Evolutionary conservation across 495 filamentous ascomycete genomes (phyloP).

Genomic region (Pyrenula aspistea): DNA sequence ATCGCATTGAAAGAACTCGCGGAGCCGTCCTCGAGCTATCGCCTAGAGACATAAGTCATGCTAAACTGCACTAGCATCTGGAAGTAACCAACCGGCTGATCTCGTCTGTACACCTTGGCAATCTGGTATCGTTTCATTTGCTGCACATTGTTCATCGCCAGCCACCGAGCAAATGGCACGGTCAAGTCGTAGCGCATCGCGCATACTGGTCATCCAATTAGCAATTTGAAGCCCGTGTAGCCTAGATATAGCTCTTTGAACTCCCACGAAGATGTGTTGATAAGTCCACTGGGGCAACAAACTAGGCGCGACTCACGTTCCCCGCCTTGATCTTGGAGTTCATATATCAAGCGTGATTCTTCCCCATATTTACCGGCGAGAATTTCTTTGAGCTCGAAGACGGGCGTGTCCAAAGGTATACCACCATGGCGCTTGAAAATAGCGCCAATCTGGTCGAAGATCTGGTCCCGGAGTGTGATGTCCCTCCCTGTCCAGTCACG

Average conservation of each 20-base stretch:
- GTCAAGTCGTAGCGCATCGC: conserved; percentile 85
- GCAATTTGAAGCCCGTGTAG: not conserved
- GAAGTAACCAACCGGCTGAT: conserved; percentile 39
- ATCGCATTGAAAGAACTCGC: conserved; percentile 97
- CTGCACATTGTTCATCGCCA: conserved; percentile 72
- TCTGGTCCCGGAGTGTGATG: conserved; percentile 54
- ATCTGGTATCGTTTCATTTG: conserved; percentile 82
- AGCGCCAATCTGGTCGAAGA: conserved; percentile 68
- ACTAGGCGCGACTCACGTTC: too few species aligned
- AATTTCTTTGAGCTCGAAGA: conserved; percentile 69
- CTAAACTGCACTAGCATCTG: conserved; percentile 4
- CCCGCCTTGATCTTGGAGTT: conserved; percentile 75
- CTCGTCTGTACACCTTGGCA: conserved; percentile 75
- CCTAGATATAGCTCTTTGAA: not conserved
- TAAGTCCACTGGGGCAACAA: too few species aligned
- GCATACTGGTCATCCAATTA: conserved; percentile 28
- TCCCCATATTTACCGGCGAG: conserved; percentile 85
- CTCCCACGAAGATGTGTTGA: not conserved
- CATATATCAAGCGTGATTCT: conserved; percentile 84
- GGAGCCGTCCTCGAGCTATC: conserved; percentile 81
- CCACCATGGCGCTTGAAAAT: conserved; percentile 88
- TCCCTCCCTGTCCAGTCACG: conserved; percentile 16
- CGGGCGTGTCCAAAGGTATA: conserved; percentile 74
- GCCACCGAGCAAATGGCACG: conserved; percentile 79
- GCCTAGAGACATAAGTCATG: conserved; percentile 28